A percentile compares a stretch with the other conserved stretches of the same genome.
phyloP scores from a whole-genome alignment of 2,329 filamentous ascomycete species.

The Gnomoniopsis sp. region DNA sequence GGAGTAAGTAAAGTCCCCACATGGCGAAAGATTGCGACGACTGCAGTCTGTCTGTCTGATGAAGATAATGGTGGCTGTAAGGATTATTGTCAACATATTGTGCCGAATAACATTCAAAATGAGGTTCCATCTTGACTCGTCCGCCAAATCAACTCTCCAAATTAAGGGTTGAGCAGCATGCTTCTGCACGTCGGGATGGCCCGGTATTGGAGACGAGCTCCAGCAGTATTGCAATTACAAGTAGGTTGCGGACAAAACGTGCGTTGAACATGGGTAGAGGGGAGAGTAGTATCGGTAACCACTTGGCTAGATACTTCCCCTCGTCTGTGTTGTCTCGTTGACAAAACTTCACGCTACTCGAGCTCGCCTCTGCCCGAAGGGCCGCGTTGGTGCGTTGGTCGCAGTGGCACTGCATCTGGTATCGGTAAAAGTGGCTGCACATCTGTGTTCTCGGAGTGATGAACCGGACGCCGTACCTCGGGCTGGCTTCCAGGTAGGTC shows the following conservation, averaged over 20 bases:
- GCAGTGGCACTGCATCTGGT: neutral
- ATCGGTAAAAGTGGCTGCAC: neutral
- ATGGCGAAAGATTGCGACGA: no score
- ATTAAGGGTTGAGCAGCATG: constrained; percentile 5
- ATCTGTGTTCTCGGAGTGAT: neutral
- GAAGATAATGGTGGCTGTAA: no score
- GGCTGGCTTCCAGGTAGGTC: neutral
- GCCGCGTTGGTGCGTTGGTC: neutral
- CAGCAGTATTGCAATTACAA: no score
- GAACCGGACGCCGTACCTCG: neutral
- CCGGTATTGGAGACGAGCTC: neutral
- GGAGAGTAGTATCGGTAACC: no score
- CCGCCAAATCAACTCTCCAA: neutral
- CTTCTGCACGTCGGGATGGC: neutral
- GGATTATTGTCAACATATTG: no score
- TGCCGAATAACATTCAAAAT: neutral
- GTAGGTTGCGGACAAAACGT: no score
- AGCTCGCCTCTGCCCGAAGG: neutral
- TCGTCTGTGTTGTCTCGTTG: neutral
- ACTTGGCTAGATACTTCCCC: no score
- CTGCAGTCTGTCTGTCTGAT: no score
- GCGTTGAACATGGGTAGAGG: no score
- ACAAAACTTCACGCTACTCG: neutral
- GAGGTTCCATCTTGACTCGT: neutral
- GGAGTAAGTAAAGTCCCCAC: no score